Conservation (phyloP, 345 rosid species). For the Eucalyptus tenuipes region DNA sequence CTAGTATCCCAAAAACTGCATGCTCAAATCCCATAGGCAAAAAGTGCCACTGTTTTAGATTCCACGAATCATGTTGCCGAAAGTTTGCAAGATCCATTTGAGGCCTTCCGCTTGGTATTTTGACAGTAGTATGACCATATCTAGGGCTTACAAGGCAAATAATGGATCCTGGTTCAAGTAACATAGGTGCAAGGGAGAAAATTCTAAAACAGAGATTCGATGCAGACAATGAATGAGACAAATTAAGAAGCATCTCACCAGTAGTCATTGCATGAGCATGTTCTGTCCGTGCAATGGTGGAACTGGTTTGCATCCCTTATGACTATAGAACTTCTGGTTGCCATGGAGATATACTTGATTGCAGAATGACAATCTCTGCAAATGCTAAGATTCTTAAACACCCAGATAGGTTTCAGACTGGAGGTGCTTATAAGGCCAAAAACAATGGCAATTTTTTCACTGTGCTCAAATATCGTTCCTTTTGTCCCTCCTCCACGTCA, state of each 20-base stretch:
- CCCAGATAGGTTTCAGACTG: not conserved
- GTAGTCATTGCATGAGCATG: slow-evolving; percentile 60
- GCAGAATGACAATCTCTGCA: slow-evolving; percentile 57
- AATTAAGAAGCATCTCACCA: slow-evolving; percentile 12
- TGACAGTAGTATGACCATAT: not conserved
- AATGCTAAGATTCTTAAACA: slow-evolving; percentile 51
- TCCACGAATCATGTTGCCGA: not conserved
- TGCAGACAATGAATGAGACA: not conserved
- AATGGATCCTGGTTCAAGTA: not conserved
- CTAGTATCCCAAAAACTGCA: not conserved
- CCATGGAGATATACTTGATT: slow-evolving; percentile 33
- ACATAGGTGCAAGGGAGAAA: not conserved
- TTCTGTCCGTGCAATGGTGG: slow-evolving; percentile 45
- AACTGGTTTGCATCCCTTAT: slow-evolving; percentile 50
- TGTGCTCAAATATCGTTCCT: not conserved
- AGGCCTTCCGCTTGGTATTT: not conserved
- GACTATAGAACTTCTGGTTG: not conserved
- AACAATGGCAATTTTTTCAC: not conserved
- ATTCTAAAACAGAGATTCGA: not conserved
- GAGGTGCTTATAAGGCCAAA: not conserved
- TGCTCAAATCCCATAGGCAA: not conserved
- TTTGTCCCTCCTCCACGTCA: not conserved
- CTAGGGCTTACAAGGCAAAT: not conserved
- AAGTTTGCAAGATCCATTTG: not conserved
- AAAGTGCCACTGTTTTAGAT: not conserved